Evolutionary conservation across 169 alveolate species (phyloP).

Genomic region (Eimeria acervulina): DNA sequence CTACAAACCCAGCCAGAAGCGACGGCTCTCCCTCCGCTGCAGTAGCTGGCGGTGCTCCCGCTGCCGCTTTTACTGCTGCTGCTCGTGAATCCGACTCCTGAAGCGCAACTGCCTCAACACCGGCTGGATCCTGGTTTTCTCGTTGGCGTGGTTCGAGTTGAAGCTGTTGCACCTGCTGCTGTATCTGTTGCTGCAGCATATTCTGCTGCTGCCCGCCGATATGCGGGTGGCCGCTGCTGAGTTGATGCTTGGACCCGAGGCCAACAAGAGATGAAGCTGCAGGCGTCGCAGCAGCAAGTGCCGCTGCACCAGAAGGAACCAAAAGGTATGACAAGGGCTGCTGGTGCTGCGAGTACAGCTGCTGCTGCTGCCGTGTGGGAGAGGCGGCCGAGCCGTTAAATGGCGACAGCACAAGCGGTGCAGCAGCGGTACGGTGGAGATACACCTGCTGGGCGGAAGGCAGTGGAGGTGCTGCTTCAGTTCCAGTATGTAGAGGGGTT

Average conservation of each 20-base stretch:
- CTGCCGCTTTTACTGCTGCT: neutral
- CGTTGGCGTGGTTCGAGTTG: neutral
- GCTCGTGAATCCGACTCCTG: neutral
- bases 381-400: slow-evolving; percentile 36
- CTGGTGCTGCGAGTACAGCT: slow-evolving; percentile 63
- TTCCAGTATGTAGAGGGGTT: slow-evolving; percentile 11
- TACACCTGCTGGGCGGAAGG: slow-evolving; percentile 57
- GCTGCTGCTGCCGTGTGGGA: slow-evolving; percentile 65
- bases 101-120: neutral
- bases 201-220: slow-evolving; percentile 40
- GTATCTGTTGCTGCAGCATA: slow-evolving; percentile 5
- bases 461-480: slow-evolving; percentile 11
- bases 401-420: slow-evolving; percentile 60
- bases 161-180: slow-evolving; percentile 56
- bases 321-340: slow-evolving; percentile 28
- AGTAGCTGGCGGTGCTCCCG: slow-evolving; percentile 6
- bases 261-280: slow-evolving; percentile 3
- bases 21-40: neutral
- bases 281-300: slow-evolving; percentile 53
- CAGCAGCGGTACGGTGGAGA: slow-evolving; percentile 50
- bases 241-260: slow-evolving; percentile 29
- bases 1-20: neutral
- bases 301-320: slow-evolving; percentile 10
- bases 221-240: neutral
- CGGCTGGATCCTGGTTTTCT: neutral